Evolutionary conservation across 1,284 basidiomycete genomes (phyloP).

Genomic region (Boletellus dicymbophilus): DNA sequence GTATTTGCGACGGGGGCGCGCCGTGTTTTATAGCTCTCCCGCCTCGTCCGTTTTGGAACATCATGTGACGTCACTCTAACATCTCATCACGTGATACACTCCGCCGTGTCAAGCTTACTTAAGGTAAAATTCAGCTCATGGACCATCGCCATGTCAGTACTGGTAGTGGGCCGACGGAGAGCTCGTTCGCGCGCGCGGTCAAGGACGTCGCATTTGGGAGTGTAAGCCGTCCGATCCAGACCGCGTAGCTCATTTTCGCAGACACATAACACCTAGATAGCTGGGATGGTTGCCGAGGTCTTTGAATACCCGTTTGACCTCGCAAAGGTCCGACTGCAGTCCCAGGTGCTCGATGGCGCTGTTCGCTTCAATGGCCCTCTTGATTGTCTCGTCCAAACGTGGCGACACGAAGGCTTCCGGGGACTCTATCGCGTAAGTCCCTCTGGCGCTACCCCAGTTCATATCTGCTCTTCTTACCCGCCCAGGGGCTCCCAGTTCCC

Average conservation of each 20-base stretch:
- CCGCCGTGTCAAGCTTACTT: no score
- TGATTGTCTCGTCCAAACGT: no score
- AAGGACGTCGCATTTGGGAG: no score
- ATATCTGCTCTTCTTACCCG: conserved; percentile 5
- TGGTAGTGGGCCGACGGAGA: no score
- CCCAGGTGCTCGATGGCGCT: not conserved
- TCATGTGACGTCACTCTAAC: conserved; percentile 32
- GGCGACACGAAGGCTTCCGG: conserved; percentile 72
- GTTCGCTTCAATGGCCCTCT: conserved; percentile 42
- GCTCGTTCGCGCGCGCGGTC: no score
- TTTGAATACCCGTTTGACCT: conserved; percentile 73
- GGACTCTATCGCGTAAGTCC: conserved; percentile 79
- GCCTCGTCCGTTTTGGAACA: conserved; percentile 17
- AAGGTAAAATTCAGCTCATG: no score
- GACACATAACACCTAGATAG: conserved; percentile 54
- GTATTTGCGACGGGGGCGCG: conserved; percentile 2
- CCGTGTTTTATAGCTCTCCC: conserved; percentile 25
- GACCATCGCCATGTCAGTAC: no score
- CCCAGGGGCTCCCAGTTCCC: conserved; percentile 71
- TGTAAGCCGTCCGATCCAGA: no score
- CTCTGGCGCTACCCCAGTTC: conserved; percentile 1
- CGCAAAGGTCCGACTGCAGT: not conserved
- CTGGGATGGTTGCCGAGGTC: conserved; percentile 82
- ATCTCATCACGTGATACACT: not conserved
- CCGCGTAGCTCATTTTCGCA: no score